Percentiles rank a stretch among this genome's conserved stretches.
phyloP scores from a whole-genome alignment of 164 flowering plant species.

The Magnolia officinalis region DNA sequence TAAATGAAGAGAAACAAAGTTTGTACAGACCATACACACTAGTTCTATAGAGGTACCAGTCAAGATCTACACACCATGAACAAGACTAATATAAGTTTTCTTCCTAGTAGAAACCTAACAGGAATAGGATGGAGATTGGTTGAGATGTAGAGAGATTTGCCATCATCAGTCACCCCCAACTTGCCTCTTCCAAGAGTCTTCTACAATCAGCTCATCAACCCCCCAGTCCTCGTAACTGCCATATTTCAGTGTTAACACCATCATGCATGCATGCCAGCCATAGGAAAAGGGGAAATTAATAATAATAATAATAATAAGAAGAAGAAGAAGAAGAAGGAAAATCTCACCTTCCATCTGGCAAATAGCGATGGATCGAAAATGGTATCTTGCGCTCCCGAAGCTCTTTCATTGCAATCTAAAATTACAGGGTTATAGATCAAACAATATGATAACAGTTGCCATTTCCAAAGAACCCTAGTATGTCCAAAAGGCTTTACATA shows the following conservation, averaged over 20 bases:
- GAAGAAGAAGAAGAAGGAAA: neutral
- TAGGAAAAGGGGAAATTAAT: no score
- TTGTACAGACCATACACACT: neutral
- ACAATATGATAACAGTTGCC: neutral
- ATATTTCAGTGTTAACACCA: neutral
- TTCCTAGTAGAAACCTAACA: neutral
- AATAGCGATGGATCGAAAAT: conserved; percentile 71
- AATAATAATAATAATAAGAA: no score
- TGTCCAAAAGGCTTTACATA: neutral
- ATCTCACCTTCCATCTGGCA: conserved; percentile 91
- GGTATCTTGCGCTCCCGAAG: conserved; percentile 86
- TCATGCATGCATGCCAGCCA: no score
- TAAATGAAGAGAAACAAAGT: neutral
- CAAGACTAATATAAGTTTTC: neutral
- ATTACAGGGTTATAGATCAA: neutral
- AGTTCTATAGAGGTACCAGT: neutral
- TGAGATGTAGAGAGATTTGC: neutral
- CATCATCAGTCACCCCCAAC: conserved; percentile 70
- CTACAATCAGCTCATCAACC: conserved; percentile 91
- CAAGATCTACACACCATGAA: neutral
- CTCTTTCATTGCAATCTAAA: conserved; percentile 88
- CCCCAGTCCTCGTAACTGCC: conserved; percentile 92
- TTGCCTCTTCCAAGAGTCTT: conserved; percentile 96
- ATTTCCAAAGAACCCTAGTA: neutral
- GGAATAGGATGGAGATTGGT: neutral